phyloP scores from a whole-genome alignment of 192 early-diverging fungal species.

The Rhizophagus clarus region DNA sequence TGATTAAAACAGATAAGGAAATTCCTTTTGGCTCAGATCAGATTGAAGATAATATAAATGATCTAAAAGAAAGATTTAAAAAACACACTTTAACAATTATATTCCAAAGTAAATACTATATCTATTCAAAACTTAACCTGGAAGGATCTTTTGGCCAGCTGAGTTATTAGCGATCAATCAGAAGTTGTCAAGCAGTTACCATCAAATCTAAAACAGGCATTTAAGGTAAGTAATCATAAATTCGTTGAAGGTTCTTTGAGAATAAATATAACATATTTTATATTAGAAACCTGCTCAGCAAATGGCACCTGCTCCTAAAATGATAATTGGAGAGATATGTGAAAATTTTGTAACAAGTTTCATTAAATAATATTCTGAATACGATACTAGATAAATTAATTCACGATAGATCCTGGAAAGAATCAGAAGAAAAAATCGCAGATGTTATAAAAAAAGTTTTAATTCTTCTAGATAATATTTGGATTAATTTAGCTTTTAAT shows the following conservation, averaged over 20 bases:
- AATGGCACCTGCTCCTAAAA: neutral
- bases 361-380: neutral
- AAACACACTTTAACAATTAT: neutral
- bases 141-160: neutral
- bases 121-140: slow-evolving; percentile 3
- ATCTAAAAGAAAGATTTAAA: neutral
- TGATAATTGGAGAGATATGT: neutral
- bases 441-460: slow-evolving; percentile 8
- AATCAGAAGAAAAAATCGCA: neutral
- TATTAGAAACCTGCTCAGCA: no score
- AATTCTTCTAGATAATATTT: neutral
- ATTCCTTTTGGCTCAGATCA: neutral
- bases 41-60: slow-evolving; percentile 2
- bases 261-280: no score
- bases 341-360: neutral
- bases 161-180: neutral
- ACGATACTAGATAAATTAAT: neutral
- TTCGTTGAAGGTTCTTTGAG: no score
- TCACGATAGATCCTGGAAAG: neutral
- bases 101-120: neutral
- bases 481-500: slow-evolving; percentile 10
- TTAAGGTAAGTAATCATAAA: neutral
- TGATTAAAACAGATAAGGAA: slow-evolving; percentile 8
- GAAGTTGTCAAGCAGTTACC: neutral
- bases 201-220: slow-evolving; percentile 2